These are phyloP conservation scores for Plenodomus lindquistii DNA, from an alignment of 2,329 filamentous ascomycete genomes.

Conservation along the genomic window DNA sequence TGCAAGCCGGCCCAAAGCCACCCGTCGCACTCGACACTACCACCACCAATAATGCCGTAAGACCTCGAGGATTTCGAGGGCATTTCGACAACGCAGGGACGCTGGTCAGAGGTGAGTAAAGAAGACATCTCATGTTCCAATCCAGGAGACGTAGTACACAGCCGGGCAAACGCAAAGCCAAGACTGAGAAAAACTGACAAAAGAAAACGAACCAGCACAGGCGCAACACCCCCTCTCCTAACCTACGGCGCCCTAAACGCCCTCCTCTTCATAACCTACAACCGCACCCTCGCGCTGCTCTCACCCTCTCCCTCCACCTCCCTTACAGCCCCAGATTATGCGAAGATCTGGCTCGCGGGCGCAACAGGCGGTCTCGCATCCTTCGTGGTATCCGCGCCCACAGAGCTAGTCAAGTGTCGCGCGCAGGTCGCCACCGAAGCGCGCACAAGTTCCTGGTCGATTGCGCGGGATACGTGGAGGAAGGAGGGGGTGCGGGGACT, in stretches of 20 bases:
- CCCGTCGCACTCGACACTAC: no score
- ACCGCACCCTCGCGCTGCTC: slow-evolving; percentile 73
- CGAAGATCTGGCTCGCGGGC: slow-evolving; percentile 77
- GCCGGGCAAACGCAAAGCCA: not conserved
- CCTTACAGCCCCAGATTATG: slow-evolving; percentile 51
- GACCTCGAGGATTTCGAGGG: slow-evolving; percentile 25
- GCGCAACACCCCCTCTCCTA: slow-evolving; percentile 81
- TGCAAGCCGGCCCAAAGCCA: slow-evolving; percentile 65
- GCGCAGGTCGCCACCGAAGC: slow-evolving; percentile 66
- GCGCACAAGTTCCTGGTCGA: slow-evolving; percentile 59
- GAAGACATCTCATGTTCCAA: no score
- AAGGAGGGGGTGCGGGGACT: slow-evolving; percentile 68
- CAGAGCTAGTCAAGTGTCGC: slow-evolving; percentile 87
- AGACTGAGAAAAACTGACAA: not conserved
- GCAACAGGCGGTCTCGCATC: slow-evolving; percentile 81
- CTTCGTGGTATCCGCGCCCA: slow-evolving; percentile 84
- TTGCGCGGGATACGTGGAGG: slow-evolving; percentile 65
- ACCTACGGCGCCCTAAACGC: slow-evolving; percentile 92
- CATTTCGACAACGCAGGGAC: slow-evolving; percentile 45
- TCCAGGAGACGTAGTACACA: not conserved
- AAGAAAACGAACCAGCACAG: slow-evolving; percentile 55
- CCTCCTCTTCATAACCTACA: slow-evolving; percentile 87
- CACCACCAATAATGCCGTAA: not conserved
- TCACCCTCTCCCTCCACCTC: slow-evolving; percentile 23
- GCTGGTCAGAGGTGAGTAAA: slow-evolving; percentile 39